Evolutionary conservation across 2,329 filamentous ascomycete species (phyloP).

Genomic region (Gaeumannomyces tritici): DNA sequence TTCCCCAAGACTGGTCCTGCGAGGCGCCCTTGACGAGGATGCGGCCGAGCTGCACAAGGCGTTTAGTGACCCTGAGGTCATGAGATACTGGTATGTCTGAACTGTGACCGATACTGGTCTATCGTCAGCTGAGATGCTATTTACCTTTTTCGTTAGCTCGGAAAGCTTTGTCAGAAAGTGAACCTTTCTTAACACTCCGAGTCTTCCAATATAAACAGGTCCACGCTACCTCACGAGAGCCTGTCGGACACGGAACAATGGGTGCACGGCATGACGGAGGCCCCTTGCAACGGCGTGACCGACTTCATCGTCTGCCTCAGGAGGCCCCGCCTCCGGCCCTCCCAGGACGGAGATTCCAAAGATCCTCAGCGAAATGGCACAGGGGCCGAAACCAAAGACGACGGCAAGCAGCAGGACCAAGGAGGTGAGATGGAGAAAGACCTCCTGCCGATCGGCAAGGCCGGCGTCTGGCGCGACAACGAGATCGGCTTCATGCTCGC

Average conservation of each 20-base stretch:
- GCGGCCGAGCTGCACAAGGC: neutral
- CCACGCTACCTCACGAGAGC: conserved; percentile 1
- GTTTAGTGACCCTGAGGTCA: conserved; percentile 1
- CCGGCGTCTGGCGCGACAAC: conserved; percentile 3
- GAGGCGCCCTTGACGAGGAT: neutral
- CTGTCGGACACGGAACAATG: neutral
- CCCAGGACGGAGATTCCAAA: neutral
- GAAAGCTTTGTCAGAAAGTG: neutral
- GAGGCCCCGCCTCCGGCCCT: neutral
- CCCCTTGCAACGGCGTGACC: conserved; percentile 2
- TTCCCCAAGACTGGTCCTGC: conserved; percentile 1
- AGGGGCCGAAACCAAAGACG: neutral
- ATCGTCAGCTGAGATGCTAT: neutral
- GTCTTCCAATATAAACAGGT: neutral
- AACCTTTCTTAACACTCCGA: neutral
- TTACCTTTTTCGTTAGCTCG: neutral
- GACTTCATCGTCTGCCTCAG: conserved; percentile 3
- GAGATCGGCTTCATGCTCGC: conserved; percentile 4
- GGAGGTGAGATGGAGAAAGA: neutral
- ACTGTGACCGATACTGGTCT: too few species aligned
- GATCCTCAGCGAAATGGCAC: neutral
- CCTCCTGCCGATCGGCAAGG: neutral
- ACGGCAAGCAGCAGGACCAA: neutral
- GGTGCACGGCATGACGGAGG: neutral
- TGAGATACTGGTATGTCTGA: conserved; percentile 3